These are phyloP conservation scores for Mediolabrus comicus DNA, from an alignment of 108 stramenopile species.

Conservation along the genomic window DNA sequence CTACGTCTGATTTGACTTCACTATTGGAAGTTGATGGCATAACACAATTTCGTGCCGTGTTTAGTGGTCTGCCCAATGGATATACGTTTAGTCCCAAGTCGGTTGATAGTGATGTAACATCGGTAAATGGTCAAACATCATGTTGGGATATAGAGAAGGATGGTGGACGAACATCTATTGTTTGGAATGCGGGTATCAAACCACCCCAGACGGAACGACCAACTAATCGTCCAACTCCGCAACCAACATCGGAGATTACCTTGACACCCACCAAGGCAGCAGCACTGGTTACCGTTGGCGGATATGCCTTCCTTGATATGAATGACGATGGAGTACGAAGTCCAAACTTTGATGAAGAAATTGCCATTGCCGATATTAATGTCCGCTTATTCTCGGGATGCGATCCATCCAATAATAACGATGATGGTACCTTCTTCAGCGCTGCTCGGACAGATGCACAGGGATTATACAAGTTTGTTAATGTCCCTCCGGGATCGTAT, in stretches of 20 bases:
- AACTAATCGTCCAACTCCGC: not conserved
- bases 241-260: not conserved
- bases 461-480: slow-evolving; percentile 27
- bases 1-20: slow-evolving; percentile 4
- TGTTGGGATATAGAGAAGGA: slow-evolving; percentile 25
- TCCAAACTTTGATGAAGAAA: slow-evolving; percentile 14
- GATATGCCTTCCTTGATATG: slow-evolving; percentile 30
- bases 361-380: slow-evolving; percentile 15
- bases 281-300: slow-evolving; percentile 13
- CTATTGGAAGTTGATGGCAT: not conserved
- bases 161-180: slow-evolving; percentile 18
- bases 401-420: not conserved
- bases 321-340: slow-evolving; percentile 19
- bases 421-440: not conserved
- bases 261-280: not conserved
- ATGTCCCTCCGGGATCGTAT: slow-evolving; percentile 24
- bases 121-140: slow-evolving; percentile 2
- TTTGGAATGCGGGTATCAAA: slow-evolving; percentile 41
- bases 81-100: slow-evolving; percentile 9
- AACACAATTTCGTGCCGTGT: slow-evolving; percentile 15
- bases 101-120: slow-evolving; percentile 20
- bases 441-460: slow-evolving; percentile 16
- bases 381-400: slow-evolving; percentile 30
- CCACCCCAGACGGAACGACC: not conserved
- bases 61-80: not conserved